Evolutionary conservation across 108 stramenopile genomes (phyloP).

Genomic region (Nitzschia sp.): DNA sequence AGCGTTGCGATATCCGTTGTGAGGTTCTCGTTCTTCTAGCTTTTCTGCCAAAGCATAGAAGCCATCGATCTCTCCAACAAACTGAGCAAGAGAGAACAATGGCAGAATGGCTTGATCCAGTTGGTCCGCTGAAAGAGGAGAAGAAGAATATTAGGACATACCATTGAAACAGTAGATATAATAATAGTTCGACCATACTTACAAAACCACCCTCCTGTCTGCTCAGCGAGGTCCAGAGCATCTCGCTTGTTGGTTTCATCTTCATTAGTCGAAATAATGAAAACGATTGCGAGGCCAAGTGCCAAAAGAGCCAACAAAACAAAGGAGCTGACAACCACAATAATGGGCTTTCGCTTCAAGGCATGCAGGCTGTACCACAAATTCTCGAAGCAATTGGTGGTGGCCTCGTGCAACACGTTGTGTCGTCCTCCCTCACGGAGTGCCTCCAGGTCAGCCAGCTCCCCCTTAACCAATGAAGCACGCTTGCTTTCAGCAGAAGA

Average conservation of each 20-base stretch:
- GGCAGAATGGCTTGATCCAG: slow-evolving; percentile 42
- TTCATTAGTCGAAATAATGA: slow-evolving; percentile 5
- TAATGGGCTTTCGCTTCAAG: neutral
- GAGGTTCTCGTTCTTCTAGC: slow-evolving; percentile 8
- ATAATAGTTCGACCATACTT: neutral
- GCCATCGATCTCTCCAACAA: slow-evolving; percentile 30
- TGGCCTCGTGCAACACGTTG: too few species aligned
- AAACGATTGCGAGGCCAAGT: neutral
- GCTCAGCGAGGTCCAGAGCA: slow-evolving; percentile 29
- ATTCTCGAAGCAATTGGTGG: neutral
- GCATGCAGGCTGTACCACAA: neutral
- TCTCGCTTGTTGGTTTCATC: neutral
- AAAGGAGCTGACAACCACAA: neutral
- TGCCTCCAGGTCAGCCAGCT: slow-evolving; percentile 8
- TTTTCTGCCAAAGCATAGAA: slow-evolving; percentile 31
- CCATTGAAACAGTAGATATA: neutral
- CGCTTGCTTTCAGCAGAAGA: neutral
- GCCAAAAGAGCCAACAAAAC: slow-evolving; percentile 4
- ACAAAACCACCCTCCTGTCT: slow-evolving; percentile 42
- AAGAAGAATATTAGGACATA: neutral
- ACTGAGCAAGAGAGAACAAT: slow-evolving; percentile 42
- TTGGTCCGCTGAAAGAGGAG: slow-evolving; percentile 17
- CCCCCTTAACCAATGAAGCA: neutral
- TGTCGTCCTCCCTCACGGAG: neutral
- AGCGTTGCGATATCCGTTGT: slow-evolving; percentile 32